A percentile compares a stretch with the other conserved stretches of the same genome.
Evolutionary conservation across 345 rosid species (phyloP).

Genomic region (Sonneratia alba): DNA sequence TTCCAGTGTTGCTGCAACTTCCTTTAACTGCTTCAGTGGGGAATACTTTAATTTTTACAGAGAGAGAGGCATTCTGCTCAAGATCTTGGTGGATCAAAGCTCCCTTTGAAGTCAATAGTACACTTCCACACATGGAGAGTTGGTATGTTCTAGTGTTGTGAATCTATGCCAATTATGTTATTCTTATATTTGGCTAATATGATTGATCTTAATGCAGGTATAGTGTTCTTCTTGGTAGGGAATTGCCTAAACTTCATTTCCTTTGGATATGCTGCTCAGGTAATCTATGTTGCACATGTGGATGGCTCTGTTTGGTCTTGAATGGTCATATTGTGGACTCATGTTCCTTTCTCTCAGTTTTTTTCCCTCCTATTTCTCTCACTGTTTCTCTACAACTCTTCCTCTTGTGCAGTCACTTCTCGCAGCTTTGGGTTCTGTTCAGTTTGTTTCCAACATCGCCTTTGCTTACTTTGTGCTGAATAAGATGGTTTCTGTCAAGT

Average conservation of each 20-base stretch:
- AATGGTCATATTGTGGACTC: background rate
- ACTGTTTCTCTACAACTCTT: background rate
- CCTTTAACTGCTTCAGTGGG: background rate
- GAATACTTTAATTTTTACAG: slow-evolving; percentile 24
- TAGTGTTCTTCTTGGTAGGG: slow-evolving; percentile 76
- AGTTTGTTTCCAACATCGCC: slow-evolving; percentile 92
- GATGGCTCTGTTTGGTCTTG: background rate
- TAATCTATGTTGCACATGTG: slow-evolving; percentile 11
- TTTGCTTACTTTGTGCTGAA: slow-evolving; percentile 84
- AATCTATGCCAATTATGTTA: background rate
- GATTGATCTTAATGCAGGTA: slow-evolving; percentile 41
- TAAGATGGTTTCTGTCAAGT: slow-evolving; percentile 92
- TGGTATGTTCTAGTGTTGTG: slow-evolving; percentile 45
- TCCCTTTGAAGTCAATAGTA: slow-evolving; percentile 60
- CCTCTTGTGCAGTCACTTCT: slow-evolving; percentile 76
- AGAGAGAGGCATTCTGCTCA: slow-evolving; percentile 59
- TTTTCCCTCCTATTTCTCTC: background rate
- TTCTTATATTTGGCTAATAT: background rate
- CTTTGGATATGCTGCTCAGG: slow-evolving; percentile 99
- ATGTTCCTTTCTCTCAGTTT: too few relatives aligned
- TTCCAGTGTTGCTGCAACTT: background rate
- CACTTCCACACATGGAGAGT: slow-evolving; percentile 95
- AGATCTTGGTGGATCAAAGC: slow-evolving; percentile 59
- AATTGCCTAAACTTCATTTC: slow-evolving; percentile 97
- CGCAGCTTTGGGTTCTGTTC: slow-evolving; percentile 97